Evolutionary conservation across 768 basidiomycete genomes (phyloP), one percentile per base, ranked within the genome.

Genomic region (Podaxis sp.): DNA sequence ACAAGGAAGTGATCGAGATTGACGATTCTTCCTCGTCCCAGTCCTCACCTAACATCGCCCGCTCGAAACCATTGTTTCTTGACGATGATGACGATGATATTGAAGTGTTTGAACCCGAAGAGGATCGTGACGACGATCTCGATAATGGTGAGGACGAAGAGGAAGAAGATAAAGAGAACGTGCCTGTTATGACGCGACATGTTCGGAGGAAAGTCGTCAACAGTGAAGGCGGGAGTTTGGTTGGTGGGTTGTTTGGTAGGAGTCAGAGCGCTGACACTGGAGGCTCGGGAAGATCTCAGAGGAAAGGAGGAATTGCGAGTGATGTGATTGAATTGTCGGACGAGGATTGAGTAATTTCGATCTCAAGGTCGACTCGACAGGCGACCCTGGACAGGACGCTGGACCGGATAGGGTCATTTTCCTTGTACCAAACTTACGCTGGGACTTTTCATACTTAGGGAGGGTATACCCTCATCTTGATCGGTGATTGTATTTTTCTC

Each of bases 91-190:
- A 76, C 78, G 56, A 74, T 76, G 13, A 59, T 22, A 24, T 47
- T 41, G 54, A 55, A 19, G 19, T 46, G 17, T 2, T 46, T 24
- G 40, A 57, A 33, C 33, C 33, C 33, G 33, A 9, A 9, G 29
- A 33, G 1, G 29, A 33, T 2, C 29, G 29, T 12, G 49, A 38
- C 17, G 61, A 56, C 9, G 61, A 25, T 17, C 17, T 9, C 25
- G 66, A 78, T 9, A 0, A 2, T 2, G 8, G 8, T 33, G 9
- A 9, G 0, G 33, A 33, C 46, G 81, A 80, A 36, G 84, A 82
- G 11, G 76, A 79, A 27, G 82, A 82, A 15, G 83, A 88, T 67
- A 88, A 89, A 70, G 88, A 89, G 73, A 89, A 89, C 68, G 72
- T 79, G 40, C 82, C 81, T 4, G 77, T 79, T 2, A 76, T 81